phyloP scores from a whole-genome alignment of 352 stramenopile genomes.

The Pythium phragmitis region DNA sequence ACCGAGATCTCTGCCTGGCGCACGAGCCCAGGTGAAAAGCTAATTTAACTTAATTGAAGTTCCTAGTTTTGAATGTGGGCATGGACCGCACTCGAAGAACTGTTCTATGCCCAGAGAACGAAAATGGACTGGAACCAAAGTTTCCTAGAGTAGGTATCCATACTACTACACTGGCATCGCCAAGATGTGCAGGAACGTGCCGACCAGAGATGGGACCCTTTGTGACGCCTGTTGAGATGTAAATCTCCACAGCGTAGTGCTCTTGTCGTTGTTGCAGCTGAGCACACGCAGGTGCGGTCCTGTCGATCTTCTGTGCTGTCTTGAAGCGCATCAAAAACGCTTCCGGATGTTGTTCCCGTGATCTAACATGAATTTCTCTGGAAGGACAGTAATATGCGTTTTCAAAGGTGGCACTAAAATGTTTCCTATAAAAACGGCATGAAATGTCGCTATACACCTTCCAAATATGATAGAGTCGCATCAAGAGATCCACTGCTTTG shows the following conservation, averaged over 20 bases:
- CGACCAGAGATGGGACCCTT: not conserved
- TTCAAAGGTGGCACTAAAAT: slow-evolving; percentile 7
- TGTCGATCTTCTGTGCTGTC: not conserved
- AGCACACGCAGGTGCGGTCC: not conserved
- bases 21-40: not conserved
- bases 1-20: slow-evolving; percentile 63
- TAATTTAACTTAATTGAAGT: not conserved
- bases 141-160: no score
- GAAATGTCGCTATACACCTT: slow-evolving; percentile 5
- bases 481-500: not conserved
- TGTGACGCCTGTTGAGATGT: no score
- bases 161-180: not conserved
- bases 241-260: no score
- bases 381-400: not conserved
- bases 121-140: not conserved
- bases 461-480: not conserved
- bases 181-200: not conserved
- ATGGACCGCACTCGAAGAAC: not conserved
- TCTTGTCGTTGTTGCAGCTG: no score
- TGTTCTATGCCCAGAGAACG: not conserved
- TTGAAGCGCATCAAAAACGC: not conserved
- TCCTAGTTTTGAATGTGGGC: not conserved
- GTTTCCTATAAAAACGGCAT: not conserved
- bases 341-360: not conserved
- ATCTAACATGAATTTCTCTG: slow-evolving; percentile 2